Evolutionary conservation across 768 basidiomycete species (phyloP), one percentile per base, ranked within the genome.

Genomic region (Termitomyces titanicus): DNA sequence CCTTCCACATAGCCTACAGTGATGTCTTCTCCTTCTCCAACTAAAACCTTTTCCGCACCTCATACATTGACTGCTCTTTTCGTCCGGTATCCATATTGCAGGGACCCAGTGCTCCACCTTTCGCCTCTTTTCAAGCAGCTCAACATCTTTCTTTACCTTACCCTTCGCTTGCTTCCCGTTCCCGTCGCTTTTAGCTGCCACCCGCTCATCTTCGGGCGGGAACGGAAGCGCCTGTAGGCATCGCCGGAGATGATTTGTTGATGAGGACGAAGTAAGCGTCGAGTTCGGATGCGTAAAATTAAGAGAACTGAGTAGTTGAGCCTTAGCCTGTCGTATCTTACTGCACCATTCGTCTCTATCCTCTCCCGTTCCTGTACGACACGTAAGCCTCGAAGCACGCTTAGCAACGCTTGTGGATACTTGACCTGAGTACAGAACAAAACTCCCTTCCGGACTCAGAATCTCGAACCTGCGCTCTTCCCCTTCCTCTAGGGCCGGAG

Each of bases 61-160:
- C 92, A 93, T 94, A 66, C 94, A 97, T 20, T 79, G 76, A 51
- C 82, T 80, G n/a, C 90, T 86, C 68, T 81, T 89, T 56, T 83
- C 81, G 64, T 97, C 92, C 0, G 94, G 92, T 29, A 95, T 86
- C 94, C 94, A 97, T 24, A 96, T 82, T 0, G 94, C 89, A 5
- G 94, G 94, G 1, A 93, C 83, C 74, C 93, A 96, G 68, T 89
- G 84, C 43, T 89, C 89, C 51, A 89, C 86, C 64, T 73, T 79
- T 10, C 77, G 74, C 39, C 83, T 67, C 61, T 76, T 72, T 60
- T 78, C 74, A 50, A 49, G 49, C 51, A 47, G 62, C 54, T 58
- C 25, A 38, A 56, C 59, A 42, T 53, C 44, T 33, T 44, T 46
- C 33, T 57, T 56, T 55, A 39, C 64, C 46, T 63, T 66, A 20